phyloP scores from a whole-genome alignment of 2,329 filamentous ascomycete species.

The Calycina herbarum region DNA sequence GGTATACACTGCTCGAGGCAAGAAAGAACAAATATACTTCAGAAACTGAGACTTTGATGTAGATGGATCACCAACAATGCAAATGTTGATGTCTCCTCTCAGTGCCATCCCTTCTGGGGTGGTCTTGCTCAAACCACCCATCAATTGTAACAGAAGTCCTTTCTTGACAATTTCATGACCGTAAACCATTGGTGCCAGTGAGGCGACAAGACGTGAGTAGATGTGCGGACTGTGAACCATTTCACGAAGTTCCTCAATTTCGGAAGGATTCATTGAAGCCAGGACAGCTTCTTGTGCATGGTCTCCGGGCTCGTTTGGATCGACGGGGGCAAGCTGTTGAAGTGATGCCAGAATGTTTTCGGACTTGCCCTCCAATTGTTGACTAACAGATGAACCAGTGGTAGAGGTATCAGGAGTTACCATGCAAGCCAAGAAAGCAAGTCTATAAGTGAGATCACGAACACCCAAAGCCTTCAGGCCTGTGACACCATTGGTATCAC shows the following conservation, averaged over 20 bases:
- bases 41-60: conserved; percentile 98
- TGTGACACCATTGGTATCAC: conserved; percentile 78
- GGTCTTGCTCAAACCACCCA: conserved; percentile 91
- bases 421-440: conserved; percentile 98
- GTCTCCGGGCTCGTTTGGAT: conserved; percentile 71
- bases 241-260: conserved; percentile 86
- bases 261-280: conserved; percentile 77
- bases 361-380: conserved; percentile 69
- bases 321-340: conserved; percentile 68
- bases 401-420: conserved; percentile 84
- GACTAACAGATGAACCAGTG: conserved; percentile 70
- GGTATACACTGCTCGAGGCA: conserved; percentile 96
- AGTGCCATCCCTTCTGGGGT: conserved; percentile 94
- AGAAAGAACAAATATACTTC: conserved; percentile 95
- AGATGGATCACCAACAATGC: conserved; percentile 93
- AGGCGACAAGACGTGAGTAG: conserved; percentile 88
- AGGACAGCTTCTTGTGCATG: conserved; percentile 86
- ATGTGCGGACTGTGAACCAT: conserved; percentile 98
- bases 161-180: conserved; percentile 98
- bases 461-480: conserved; percentile 93
- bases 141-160: conserved; percentile 86
- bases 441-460: conserved; percentile 87
- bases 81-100: conserved; percentile 97
- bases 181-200: conserved; percentile 94
- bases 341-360: conserved; percentile 83